These are phyloP conservation scores for Plasmodium sp. DNA, from an alignment of 169 alveolate genomes.

Conservation along the genomic window DNA sequence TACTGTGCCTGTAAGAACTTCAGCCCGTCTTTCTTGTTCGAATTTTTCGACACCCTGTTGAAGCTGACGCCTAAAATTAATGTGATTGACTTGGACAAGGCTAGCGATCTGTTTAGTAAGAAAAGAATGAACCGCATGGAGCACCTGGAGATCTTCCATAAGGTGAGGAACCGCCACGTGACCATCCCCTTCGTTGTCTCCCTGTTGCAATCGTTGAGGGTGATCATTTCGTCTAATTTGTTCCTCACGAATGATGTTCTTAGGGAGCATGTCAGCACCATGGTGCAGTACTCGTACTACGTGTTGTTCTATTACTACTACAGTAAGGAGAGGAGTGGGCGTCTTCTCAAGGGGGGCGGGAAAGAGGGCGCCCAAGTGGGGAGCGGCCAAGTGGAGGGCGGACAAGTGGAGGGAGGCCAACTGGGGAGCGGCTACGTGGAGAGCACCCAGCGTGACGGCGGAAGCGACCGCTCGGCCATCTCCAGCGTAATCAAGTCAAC, in stretches of 20 bases:
- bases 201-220: constrained; percentile 14
- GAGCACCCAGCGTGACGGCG: too few species aligned
- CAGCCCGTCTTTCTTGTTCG: constrained; percentile 49
- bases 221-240: constrained; percentile 46
- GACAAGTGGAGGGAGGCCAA: neutral
- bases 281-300: constrained; percentile 64
- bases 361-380: neutral
- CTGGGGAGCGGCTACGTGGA: neutral
- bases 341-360: neutral
- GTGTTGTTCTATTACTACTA: constrained; percentile 30
- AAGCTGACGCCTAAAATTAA: constrained; percentile 41
- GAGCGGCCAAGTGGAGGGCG: neutral
- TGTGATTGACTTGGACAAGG: constrained; percentile 13
- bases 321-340: constrained; percentile 3
- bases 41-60: constrained; percentile 16
- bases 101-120: constrained; percentile 28
- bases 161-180: neutral
- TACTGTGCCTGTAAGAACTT: constrained; percentile 54
- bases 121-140: constrained; percentile 13
- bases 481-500: constrained; percentile 30
- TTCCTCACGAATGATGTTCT: constrained; percentile 13
- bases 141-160: neutral
- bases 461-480: constrained; percentile 5
- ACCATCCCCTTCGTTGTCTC: constrained; percentile 58
- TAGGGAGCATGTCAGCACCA: constrained; percentile 22